phyloP scores from a whole-genome alignment of 768 basidiomycete species.

The Fomitopsis pulvina region DNA sequence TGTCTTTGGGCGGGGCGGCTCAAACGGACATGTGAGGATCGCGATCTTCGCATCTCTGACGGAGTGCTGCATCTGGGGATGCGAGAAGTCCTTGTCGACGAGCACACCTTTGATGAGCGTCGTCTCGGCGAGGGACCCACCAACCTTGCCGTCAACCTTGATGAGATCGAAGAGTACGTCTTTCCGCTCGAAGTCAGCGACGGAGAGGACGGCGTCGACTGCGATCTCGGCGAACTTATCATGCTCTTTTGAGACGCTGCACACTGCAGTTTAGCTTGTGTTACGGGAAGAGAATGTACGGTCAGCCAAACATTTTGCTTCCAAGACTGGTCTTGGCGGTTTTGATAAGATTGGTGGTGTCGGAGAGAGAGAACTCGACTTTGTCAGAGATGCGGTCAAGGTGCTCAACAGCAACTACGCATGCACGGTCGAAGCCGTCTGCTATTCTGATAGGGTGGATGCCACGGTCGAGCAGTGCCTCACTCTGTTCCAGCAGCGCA shows the following conservation, averaged over 20 bases:
- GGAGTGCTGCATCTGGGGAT: conserved; percentile 91
- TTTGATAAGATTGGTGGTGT: conserved; percentile 86
- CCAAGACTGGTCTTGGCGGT: conserved; percentile 95
- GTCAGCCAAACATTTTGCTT: conserved; percentile 84
- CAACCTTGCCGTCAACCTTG: conserved; percentile 99
- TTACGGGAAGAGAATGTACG: neutral
- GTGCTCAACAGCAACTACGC: conserved; percentile 82
- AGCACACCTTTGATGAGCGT: conserved; percentile 94
- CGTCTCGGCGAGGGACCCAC: conserved; percentile 93
- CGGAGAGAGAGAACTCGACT: conserved; percentile 74
- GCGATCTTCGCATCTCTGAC: conserved; percentile 89
- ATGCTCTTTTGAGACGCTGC: conserved; percentile 94
- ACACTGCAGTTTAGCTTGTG: neutral
- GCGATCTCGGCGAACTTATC: conserved; percentile 95
- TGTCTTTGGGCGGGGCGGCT: conserved; percentile 97
- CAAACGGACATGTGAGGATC: conserved; percentile 98
- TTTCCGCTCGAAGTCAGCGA: conserved; percentile 90
- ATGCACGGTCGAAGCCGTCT: conserved; percentile 96
- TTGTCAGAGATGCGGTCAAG: conserved; percentile 88
- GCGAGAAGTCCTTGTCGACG: conserved; percentile 99
- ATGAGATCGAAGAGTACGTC: conserved; percentile 98
- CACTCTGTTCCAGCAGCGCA: conserved; percentile 90
- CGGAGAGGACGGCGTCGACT: conserved; percentile 91
- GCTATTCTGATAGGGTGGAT: conserved; percentile 99
- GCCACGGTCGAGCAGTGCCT: conserved; percentile 95